phyloP scores from a whole-genome alignment of 306 rosid genomes.

The Lotus japonicus region DNA sequence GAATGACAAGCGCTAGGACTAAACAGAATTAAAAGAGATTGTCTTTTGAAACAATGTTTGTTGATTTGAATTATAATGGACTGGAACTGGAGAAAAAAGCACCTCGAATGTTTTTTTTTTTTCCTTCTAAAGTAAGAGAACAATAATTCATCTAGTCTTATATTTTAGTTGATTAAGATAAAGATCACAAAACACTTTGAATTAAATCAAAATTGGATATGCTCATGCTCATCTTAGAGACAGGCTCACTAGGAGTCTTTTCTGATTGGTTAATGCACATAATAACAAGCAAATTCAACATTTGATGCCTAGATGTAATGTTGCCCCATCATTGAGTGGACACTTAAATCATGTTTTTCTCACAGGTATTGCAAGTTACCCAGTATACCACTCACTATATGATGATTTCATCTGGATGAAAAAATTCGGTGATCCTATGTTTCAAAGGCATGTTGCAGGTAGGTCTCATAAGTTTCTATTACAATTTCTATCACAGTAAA shows the following conservation, averaged over 20 bases:
- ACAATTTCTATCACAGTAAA: neutral
- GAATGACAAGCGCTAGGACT: too few relatives aligned
- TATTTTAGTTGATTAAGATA: too few relatives aligned
- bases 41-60: too few relatives aligned
- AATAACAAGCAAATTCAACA: neutral
- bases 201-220: neutral
- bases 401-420: slow-evolving; percentile 75
- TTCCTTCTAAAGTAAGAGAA: too few relatives aligned
- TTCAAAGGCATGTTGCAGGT: slow-evolving; percentile 83
- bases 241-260: neutral
- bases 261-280: neutral
- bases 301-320: neutral
- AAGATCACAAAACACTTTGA: too few relatives aligned
- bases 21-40: too few relatives aligned
- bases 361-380: slow-evolving; percentile 35
- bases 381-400: slow-evolving; percentile 67
- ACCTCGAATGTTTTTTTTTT: too few relatives aligned
- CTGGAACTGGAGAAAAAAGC: too few relatives aligned
- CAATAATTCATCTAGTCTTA: too few relatives aligned
- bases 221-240: too few relatives aligned
- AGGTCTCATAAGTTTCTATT: neutral
- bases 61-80: too few relatives aligned
- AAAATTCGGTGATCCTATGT: slow-evolving; percentile 69
- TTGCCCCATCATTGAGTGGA: neutral
- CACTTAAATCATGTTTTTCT: neutral